These are phyloP conservation scores for Xylaria castorea DNA, from an alignment of 495 filamentous ascomycete species.

Conservation along the genomic window DNA sequence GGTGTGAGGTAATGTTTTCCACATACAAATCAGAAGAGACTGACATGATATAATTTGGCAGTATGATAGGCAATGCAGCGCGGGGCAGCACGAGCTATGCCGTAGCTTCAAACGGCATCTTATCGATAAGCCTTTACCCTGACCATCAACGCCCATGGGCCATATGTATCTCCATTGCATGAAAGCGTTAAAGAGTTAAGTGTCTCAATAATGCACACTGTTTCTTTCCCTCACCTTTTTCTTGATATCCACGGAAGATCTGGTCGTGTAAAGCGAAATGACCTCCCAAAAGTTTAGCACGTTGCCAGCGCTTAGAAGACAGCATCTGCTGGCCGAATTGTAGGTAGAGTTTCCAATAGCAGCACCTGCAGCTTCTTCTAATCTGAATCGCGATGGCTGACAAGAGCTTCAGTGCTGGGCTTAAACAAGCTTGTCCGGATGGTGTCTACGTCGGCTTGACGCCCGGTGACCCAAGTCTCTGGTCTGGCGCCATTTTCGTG, in stretches of 20 bases:
- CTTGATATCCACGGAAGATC: slow-evolving; percentile 16
- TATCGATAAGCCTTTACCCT: slow-evolving; percentile 11
- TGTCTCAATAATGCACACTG: slow-evolving; percentile 2
- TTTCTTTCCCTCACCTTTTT: not conserved
- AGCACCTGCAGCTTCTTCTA: not conserved
- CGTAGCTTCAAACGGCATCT: not conserved
- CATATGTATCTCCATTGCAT: not conserved
- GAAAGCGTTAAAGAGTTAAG: not conserved
- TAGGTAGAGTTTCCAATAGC: slow-evolving; percentile 41
- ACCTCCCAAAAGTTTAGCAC: slow-evolving; percentile 32
- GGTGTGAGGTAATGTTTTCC: not conserved
- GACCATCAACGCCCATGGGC: not conserved
- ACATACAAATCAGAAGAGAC: not conserved
- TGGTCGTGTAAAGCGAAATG: slow-evolving; percentile 29
- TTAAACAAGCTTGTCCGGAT: slow-evolving; percentile 80
- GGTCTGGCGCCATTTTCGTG: slow-evolving; percentile 90
- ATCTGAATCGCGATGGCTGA: slow-evolving; percentile 26
- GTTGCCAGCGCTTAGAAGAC: slow-evolving; percentile 50
- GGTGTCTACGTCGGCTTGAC: slow-evolving; percentile 86
- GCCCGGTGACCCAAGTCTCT: slow-evolving; percentile 78
- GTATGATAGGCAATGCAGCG: not conserved
- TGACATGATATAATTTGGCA: not conserved
- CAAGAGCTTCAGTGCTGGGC: slow-evolving; percentile 66
- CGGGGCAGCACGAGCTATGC: not conserved
- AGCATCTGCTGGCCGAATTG: slow-evolving; percentile 82